These are phyloP conservation scores for Penicillium lividum DNA, from an alignment of 495 filamentous ascomycete species.

Conservation along the genomic window DNA sequence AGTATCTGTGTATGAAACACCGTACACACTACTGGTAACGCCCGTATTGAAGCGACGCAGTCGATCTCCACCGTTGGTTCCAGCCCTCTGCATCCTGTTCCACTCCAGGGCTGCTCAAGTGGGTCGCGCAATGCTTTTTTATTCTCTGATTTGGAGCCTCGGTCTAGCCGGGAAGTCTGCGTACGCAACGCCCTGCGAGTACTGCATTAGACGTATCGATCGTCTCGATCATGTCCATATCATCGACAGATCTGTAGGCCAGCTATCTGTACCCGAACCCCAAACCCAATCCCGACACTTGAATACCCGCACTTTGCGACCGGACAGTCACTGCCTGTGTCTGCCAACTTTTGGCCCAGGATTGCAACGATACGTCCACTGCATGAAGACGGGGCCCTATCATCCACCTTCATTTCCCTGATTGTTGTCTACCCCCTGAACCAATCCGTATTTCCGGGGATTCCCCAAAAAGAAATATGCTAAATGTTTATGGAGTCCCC, in stretches of 20 bases:
- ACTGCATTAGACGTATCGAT: background rate
- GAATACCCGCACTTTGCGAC: background rate
- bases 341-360: slow-evolving; percentile 3
- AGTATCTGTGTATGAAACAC: slow-evolving; percentile 6
- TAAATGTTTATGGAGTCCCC: background rate
- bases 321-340: background rate
- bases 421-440: slow-evolving; percentile 2
- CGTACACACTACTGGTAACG: slow-evolving; percentile 15
- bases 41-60: slow-evolving; percentile 16
- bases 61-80: slow-evolving; percentile 26
- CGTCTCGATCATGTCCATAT: background rate
- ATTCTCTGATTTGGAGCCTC: slow-evolving; percentile 24
- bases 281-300: background rate
- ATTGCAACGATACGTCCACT: slow-evolving; percentile 28
- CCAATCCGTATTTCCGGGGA: slow-evolving; percentile 3
- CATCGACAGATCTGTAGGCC: background rate
- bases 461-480: background rate
- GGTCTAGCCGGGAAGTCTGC: slow-evolving; percentile 14
- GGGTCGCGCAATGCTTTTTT: slow-evolving; percentile 26
- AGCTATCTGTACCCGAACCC: background rate
- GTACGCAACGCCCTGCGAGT: slow-evolving; percentile 19
- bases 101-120: slow-evolving; percentile 20
- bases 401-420: slow-evolving; percentile 11
- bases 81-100: slow-evolving; percentile 19
- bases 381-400: slow-evolving; percentile 13